Evolutionary conservation across 176 grass and related monocot genomes (phyloP), one percentile per base, ranked within the genome.

Genomic region (Triticum dicoccoides): DNA sequence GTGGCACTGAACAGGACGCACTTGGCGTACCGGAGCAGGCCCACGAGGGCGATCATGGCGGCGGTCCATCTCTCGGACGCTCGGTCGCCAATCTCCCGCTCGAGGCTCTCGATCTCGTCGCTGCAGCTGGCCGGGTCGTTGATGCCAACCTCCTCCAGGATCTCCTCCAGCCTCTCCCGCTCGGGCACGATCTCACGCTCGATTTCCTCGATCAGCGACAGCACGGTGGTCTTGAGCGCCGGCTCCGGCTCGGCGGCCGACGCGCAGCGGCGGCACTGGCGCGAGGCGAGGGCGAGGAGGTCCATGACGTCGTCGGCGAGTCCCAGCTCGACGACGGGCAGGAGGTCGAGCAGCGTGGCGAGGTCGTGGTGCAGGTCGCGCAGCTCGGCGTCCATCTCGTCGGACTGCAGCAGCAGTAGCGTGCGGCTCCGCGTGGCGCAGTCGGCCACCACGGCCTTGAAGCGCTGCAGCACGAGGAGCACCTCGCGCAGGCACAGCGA

Each of bases 1-100:
- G 94, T 93, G 17, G 94, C 87, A 75, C 94, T 90, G 84, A 90
- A 99, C 5, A 99, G 77, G 20, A 99, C 97, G 79, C 92, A 99
- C 90, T 91, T 99, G 33, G 94, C 90, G 77, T 99, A 99, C 15
- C 97, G 90, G 15, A 99, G 84, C 8, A 99, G 79, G 6, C 92
- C 94, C 72, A 91, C 90, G 80, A 99, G 89, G 45, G 94, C 94
- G 76, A 99, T 92, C 92, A 96, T 99, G 21, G 87, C 52, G 25
- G 87, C 6, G 3, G 92, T 81, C 97, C 97, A 99, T 25, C 85
- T 81, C 76, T 96, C 94, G 0, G 92, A 88, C 5, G 79, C 85
- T 9, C 97, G 87, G 89, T 99, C 89, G 0, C 94, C 92, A 52
- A 99, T 96, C 71, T 99, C 97, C 67, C 89, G 86, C 82, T 99